Evolutionary conservation across 2,329 filamentous ascomycete species (phyloP), one percentile per base, ranked within the genome.

Genomic region (Ophiostoma montium): DNA sequence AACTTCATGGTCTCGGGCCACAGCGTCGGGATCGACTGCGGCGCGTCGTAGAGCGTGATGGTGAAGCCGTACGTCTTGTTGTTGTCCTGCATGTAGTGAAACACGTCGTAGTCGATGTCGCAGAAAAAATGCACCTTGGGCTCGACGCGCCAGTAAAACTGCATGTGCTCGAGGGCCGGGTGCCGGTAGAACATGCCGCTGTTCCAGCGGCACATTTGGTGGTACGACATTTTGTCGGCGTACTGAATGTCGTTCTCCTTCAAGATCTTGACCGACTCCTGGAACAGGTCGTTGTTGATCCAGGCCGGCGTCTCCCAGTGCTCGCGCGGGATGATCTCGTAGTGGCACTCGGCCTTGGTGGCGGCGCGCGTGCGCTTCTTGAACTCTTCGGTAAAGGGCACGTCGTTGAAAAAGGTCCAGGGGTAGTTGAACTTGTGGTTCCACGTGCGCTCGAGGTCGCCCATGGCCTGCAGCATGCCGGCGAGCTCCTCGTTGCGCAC

Each of bases 51-150:
- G 39, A 98, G 79, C 66, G 87, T 95, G 69, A 98, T 94, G 55
- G 90, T 96, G 70, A 96, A 98, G 55, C 92, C 92, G 65, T 98
- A 98, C 4, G 90, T 96, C 69, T 96, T 95, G 72, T 98, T 95
- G 70, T 94, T 79, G 67, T 98, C 92, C 59, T 86, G 78, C 92
- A 98, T 95, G 70, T 87, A 98, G 55, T 85, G 82, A 74, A 98
- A 98, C 47, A 98, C 84, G 62, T 98, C 92, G 67, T 98, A 98
- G 68, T 98, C 92, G 54, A 98, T 75, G 59, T 96, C 86, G 72
- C 92, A 98, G 76, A 95, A 98, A 74, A 96, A 98, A 67, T 95
- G 88, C 39, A 98, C 92, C 57, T 96, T 95, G 47, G 92, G 92
- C 65, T 98, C 92, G 44, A 98, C 92, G 51, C 92, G 86, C 92